Conservation (phyloP, 2,329 filamentous ascomycete genomes). For the Talaromyces verruculosus region DNA sequence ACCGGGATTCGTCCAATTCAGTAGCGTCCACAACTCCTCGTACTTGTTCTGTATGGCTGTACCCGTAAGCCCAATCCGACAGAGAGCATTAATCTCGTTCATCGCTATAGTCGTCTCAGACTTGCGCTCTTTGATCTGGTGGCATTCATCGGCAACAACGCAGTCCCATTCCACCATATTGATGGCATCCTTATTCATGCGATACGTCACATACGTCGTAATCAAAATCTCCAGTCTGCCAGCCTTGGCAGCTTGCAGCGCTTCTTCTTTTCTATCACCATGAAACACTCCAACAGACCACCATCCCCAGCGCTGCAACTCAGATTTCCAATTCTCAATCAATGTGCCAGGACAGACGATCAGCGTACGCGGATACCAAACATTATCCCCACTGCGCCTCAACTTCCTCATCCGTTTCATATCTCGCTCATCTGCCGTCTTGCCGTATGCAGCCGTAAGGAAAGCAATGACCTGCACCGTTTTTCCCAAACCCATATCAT, state of each 20-base stretch:
- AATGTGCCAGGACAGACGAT: constrained; percentile 87
- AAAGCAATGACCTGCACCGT: constrained; percentile 96
- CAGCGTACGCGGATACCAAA: constrained; percentile 80
- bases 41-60: constrained; percentile 98
- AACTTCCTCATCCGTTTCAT: constrained; percentile 84
- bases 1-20: constrained; percentile 95
- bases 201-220: constrained; percentile 89
- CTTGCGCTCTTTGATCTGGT: constrained; percentile 76
- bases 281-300: constrained; percentile 87
- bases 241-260: constrained; percentile 68
- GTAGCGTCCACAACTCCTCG: constrained; percentile 90
- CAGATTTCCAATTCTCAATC: constrained; percentile 87
- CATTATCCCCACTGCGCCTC: constrained; percentile 56
- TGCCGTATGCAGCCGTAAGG: constrained; percentile 86
- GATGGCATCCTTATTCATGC: constrained; percentile 69
- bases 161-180: constrained; percentile 92
- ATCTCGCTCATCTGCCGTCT: constrained; percentile 86
- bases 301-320: constrained; percentile 89
- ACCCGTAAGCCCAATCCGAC: constrained; percentile 87
- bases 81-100: constrained; percentile 86
- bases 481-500: constrained; percentile 97
- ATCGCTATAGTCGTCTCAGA: constrained; percentile 81
- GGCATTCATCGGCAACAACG: constrained; percentile 91
- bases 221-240: constrained; percentile 87
- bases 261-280: constrained; percentile 68